Base-by-base conservation (phyloP, 768 basidiomycete genomes). In the Termitomyces sp. region DNA sequence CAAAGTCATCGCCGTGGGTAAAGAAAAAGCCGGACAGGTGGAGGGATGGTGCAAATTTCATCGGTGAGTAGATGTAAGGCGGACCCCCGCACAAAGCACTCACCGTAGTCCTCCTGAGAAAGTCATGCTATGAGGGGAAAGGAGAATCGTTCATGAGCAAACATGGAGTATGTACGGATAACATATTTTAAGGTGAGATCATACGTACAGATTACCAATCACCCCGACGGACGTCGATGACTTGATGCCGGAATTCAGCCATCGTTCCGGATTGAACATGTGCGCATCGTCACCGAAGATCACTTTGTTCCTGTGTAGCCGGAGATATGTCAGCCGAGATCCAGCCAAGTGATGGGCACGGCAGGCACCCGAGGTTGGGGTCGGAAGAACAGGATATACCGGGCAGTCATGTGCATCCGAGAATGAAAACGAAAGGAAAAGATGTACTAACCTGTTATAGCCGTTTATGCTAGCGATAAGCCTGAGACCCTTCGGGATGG, bases 261-360 rank as follows among this genome's bases (percentile, higher is more conserved):
- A 84, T 21, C 82, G 71, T 30, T 78, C 73, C 12, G 78, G 80
- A 52, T 79, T 69, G 58, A 75, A 84, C 11, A 65, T 62, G 55
- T 78, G 66, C 2, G 80, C 74, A 57, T 82, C 76, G 23, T 72
- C 67, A 0, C 81, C 80, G 68, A 79, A 83, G 10, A 78, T 65
- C 5, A 70, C 70, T 57, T 71, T 64, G 58, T 76, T 73, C 59
- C 73, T 78, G 56, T 21, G 32, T 16, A 46, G 16, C 40, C 43
- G 30, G 47, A 42, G 23, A 21, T 9, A 17, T 12, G 37, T 57
- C 44, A 57, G 25, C 2, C 40, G 40, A 23, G 42, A 27, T 53
- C 32, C 2, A 44, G 25, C n/a, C 37, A 51, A 19, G 11, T 0
- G 17, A 39, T 40, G 37, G 37, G n/a, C 35, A 35, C 49, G 14